These are phyloP conservation scores for Leccinum boreale DNA, from an alignment of 768 basidiomycete genomes.

Conservation along the genomic window DNA sequence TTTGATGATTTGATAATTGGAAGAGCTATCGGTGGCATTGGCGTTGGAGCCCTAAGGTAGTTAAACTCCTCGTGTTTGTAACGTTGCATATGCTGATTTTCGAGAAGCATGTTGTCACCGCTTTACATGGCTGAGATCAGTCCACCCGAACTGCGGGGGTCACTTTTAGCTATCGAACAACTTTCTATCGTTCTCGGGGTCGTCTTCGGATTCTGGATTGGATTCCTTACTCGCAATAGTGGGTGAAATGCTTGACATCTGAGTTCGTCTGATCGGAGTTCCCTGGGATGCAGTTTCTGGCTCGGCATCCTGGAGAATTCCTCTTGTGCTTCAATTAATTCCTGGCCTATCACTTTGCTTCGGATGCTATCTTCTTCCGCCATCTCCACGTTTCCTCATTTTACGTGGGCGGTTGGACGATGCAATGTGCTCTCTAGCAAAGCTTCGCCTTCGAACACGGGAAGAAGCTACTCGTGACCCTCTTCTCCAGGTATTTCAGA, in stretches of 20 bases:
- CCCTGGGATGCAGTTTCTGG: slow-evolving; percentile 43
- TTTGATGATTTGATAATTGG: slow-evolving; percentile 61
- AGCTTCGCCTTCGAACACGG: slow-evolving; percentile 42
- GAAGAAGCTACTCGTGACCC: slow-evolving; percentile 50
- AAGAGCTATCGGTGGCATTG: slow-evolving; percentile 72
- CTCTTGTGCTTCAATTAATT: slow-evolving; percentile 65
- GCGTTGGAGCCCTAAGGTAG: slow-evolving; percentile 74
- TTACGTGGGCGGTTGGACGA: slow-evolving; percentile 52
- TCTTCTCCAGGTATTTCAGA: slow-evolving; percentile 42
- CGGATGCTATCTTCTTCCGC: slow-evolving; percentile 51
- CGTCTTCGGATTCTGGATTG: slow-evolving; percentile 81
- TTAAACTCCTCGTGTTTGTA: slow-evolving; percentile 8
- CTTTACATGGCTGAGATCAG: slow-evolving; percentile 86
- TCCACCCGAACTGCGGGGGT: slow-evolving; percentile 75
- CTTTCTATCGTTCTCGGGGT: slow-evolving; percentile 79
- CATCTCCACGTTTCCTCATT: slow-evolving; percentile 47
- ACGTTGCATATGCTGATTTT: slow-evolving; percentile 1
- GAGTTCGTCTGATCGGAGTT: neutral
- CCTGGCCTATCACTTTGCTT: slow-evolving; percentile 65
- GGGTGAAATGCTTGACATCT: slow-evolving; percentile 18
- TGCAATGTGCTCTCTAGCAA: slow-evolving; percentile 55
- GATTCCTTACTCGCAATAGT: slow-evolving; percentile 69
- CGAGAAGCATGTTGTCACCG: slow-evolving; percentile 67
- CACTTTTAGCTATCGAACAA: slow-evolving; percentile 76
- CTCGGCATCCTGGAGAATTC: slow-evolving; percentile 73